Conservation (phyloP, 495 filamentous ascomycete genomes). For the Aspergillus cavernicola region DNA sequence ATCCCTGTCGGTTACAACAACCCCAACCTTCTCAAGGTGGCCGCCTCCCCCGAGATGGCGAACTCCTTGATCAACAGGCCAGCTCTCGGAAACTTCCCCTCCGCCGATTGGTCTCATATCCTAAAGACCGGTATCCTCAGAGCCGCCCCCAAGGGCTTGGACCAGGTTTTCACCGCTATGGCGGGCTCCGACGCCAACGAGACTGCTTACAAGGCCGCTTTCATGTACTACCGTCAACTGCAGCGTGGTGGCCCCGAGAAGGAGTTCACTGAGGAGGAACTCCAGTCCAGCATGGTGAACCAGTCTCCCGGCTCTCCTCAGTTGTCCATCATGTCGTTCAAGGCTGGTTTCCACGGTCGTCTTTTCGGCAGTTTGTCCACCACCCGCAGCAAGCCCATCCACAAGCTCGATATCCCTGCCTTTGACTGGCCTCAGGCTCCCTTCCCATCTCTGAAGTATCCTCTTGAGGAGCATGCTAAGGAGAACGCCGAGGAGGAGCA, state of each 20-base stretch:
- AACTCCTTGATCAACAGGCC: constrained; percentile 87
- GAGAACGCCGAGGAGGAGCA: constrained; percentile 83
- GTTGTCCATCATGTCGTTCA: constrained; percentile 91
- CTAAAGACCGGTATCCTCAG: constrained; percentile 83
- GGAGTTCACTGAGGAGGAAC: constrained; percentile 82
- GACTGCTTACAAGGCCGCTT: constrained; percentile 98
- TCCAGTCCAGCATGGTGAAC: constrained; percentile 79
- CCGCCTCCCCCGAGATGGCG: constrained; percentile 73
- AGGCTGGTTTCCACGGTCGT: constrained; percentile 90
- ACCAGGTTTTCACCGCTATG: constrained; percentile 97
- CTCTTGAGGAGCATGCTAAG: constrained; percentile 73
- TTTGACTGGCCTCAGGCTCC: constrained; percentile 98
- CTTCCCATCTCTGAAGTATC: constrained; percentile 89
- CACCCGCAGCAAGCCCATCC: constrained; percentile 93
- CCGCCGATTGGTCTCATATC: constrained; percentile 80
- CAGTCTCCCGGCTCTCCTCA: constrained; percentile 75
- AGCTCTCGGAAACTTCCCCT: constrained; percentile 94
- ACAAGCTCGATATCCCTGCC: constrained; percentile 97
- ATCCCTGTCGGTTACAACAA: constrained; percentile 99
- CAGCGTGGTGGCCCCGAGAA: constrained; percentile 79
- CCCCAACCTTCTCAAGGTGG: constrained; percentile 67
- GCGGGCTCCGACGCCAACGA: constrained; percentile 97
- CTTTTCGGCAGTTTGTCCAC: constrained; percentile 90
- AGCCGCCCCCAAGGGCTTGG: constrained; percentile 83
- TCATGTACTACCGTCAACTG: constrained; percentile 91